phyloP scores from a whole-genome alignment of 2,329 filamentous ascomycete species.

The Septoria linicola region DNA sequence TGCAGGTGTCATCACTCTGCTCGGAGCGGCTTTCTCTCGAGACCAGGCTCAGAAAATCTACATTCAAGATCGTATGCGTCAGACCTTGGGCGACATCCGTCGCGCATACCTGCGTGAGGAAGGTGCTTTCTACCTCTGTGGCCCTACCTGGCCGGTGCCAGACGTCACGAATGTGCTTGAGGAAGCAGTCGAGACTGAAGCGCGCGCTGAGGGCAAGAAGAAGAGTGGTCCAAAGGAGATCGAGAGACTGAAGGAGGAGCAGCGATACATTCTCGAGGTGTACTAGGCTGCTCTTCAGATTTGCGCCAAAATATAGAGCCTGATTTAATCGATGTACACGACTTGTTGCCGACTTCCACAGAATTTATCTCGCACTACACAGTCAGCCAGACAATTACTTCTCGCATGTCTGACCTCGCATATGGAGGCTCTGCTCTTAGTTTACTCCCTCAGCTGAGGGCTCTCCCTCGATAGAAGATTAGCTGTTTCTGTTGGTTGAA shows the following conservation, averaged over 20 bases:
- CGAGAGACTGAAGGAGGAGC: conserved; percentile 92
- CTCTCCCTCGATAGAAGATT: too few relatives aligned
- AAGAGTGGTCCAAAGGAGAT: conserved; percentile 66
- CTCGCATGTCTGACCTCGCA: too few relatives aligned
- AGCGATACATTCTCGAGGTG: conserved; percentile 92
- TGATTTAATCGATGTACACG: neutral
- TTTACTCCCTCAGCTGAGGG: too few relatives aligned
- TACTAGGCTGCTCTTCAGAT: conserved; percentile 56
- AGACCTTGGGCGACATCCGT: conserved; percentile 78
- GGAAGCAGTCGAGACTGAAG: conserved; percentile 82
- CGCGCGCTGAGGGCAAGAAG: conserved; percentile 52
- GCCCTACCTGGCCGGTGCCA: conserved; percentile 96
- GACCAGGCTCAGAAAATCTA: conserved; percentile 99
- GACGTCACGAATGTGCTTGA: conserved; percentile 92
- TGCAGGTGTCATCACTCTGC: conserved; percentile 88
- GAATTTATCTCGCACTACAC: too few relatives aligned
- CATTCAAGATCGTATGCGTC: conserved; percentile 96
- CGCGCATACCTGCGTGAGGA: conserved; percentile 83
- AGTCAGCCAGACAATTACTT: too few relatives aligned
- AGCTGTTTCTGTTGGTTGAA: too few relatives aligned
- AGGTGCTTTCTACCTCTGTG: conserved; percentile 94
- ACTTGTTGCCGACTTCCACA: too few relatives aligned
- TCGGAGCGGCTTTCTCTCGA: conserved; percentile 91
- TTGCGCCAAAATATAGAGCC: neutral
- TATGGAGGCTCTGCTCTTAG: too few relatives aligned